Evolutionary conservation across 2,329 filamentous ascomycete species (phyloP), one percentile per base, ranked within the genome.

Genomic region (Aureobasidium sp.): DNA sequence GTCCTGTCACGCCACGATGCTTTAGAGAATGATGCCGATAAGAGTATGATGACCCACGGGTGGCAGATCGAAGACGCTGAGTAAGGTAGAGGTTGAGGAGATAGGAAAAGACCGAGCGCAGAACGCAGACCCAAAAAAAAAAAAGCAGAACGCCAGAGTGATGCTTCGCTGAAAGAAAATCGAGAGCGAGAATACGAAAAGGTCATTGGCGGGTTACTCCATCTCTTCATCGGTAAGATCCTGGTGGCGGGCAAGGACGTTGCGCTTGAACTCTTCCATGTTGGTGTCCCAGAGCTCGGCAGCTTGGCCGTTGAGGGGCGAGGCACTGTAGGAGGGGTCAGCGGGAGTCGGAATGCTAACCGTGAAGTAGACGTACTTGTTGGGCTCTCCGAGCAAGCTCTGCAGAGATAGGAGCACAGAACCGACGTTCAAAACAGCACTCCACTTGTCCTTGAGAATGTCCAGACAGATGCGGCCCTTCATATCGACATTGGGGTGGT

Each of bases 361-460:
- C 75, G 6, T 21, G 9, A 6, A 32, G 45, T 8, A 30, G 27
- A 29, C 15, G n/a, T 79, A 97, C 94, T 99, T 99, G 79, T 99
- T 99, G 39, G 94, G 94, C 77, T 99, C 94, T 30, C 93, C 94
- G 36, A 99, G 83, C 71, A 99, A 79, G 76, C 92, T 97, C 78
- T 99, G 94, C 76, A 99, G 77, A 69, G 93, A 97, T 70, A 99
- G 76, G 61, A 99, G 80, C 50, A 99, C 90, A 50, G 89, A 96
- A 75, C 95, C 90, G 65, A 96, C 91, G 72, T 97, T 97, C 82
- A 97, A 95, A 47, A 95, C 92, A 21, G 94, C 91, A 63, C 91
- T 96, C 94, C 94, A 99, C 79, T 97, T 97, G 76, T 97, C 94
- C 64, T 97, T 97, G 66, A 99, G 82, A 68, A 99, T 99, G 72